phyloP scores from a whole-genome alignment of 352 stramenopile species.

The Paralagenidium karlingii region DNA sequence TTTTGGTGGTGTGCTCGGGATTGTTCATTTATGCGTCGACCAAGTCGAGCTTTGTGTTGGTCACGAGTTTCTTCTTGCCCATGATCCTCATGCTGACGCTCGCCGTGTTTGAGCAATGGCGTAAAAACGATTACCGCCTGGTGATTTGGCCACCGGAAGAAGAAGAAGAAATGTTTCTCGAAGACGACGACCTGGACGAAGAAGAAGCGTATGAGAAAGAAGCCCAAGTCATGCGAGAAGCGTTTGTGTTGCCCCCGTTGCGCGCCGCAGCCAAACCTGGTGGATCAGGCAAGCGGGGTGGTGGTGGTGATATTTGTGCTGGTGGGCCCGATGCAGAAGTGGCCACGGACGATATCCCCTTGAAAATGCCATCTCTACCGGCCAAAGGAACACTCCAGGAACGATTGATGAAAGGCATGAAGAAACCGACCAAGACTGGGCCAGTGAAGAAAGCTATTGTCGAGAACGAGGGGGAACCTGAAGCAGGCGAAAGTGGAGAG shows the following conservation, averaged over 20 bases:
- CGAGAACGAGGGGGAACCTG: slow-evolving; percentile 2
- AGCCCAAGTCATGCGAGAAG: slow-evolving; percentile 54
- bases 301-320: too few relatives aligned
- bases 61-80: slow-evolving; percentile 59
- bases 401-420: not conserved
- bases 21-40: slow-evolving; percentile 74
- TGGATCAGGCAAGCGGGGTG: too few relatives aligned
- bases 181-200: slow-evolving; percentile 65
- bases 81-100: slow-evolving; percentile 68
- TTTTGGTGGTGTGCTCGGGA: slow-evolving; percentile 70
- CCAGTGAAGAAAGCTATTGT: not conserved
- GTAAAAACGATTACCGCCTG: slow-evolving; percentile 72
- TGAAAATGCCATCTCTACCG: too few relatives aligned
- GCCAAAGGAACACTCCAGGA: too few relatives aligned
- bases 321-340: too few relatives aligned
- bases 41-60: slow-evolving; percentile 61
- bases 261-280: too few relatives aligned
- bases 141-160: slow-evolving; percentile 74
- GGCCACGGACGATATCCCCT: too few relatives aligned
- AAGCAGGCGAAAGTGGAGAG: slow-evolving; percentile 2
- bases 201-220: slow-evolving; percentile 62
- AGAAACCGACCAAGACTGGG: not conserved
- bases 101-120: slow-evolving; percentile 63
- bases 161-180: slow-evolving; percentile 62
- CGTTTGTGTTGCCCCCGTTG: slow-evolving; percentile 69